These are phyloP conservation scores for Verticillium nubilum DNA, from an alignment of 2,329 filamentous ascomycete genomes.

Conservation along the genomic window DNA sequence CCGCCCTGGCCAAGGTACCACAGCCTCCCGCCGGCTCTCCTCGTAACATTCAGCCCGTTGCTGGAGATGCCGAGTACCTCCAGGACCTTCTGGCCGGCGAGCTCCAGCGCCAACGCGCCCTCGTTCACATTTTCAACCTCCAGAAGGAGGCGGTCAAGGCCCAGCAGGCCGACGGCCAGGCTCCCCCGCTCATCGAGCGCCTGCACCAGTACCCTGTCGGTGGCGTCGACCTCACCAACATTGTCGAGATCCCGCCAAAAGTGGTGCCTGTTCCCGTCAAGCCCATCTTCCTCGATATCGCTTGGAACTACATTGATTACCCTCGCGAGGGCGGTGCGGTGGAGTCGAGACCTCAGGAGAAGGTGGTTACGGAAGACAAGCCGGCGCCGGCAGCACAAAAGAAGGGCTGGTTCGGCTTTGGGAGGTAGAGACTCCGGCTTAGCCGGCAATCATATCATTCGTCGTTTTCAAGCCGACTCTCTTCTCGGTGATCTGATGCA, in stretches of 20 bases:
- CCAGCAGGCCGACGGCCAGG: slow-evolving; percentile 37
- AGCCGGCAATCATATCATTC: neutral
- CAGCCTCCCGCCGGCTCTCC: slow-evolving; percentile 33
- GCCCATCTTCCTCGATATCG: slow-evolving; percentile 91
- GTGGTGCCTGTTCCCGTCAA: slow-evolving; percentile 83
- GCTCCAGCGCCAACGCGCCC: slow-evolving; percentile 74
- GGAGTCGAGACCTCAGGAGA: slow-evolving; percentile 18
- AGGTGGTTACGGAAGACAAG: slow-evolving; percentile 19
- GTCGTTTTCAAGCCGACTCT: neutral
- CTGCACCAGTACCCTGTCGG: slow-evolving; percentile 69
- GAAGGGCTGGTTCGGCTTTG: slow-evolving; percentile 76
- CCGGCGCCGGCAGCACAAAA: slow-evolving; percentile 43
- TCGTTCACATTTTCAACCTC: slow-evolving; percentile 75
- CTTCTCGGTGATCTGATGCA: neutral
- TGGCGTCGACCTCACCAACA: slow-evolving; percentile 67
- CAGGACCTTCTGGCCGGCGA: slow-evolving; percentile 60
- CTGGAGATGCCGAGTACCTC: slow-evolving; percentile 53
- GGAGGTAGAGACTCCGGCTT: slow-evolving; percentile 30
- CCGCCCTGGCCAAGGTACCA: slow-evolving; percentile 28
- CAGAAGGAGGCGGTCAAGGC: slow-evolving; percentile 34
- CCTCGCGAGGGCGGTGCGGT: slow-evolving; percentile 52
- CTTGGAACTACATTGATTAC: slow-evolving; percentile 97
- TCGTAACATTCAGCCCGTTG: slow-evolving; percentile 63
- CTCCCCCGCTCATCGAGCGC: slow-evolving; percentile 62
- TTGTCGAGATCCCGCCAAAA: slow-evolving; percentile 84